These are phyloP conservation scores for Sclerotinia spermophila DNA, from an alignment of 2,329 filamentous ascomycete genomes.

Conservation along the genomic window DNA sequence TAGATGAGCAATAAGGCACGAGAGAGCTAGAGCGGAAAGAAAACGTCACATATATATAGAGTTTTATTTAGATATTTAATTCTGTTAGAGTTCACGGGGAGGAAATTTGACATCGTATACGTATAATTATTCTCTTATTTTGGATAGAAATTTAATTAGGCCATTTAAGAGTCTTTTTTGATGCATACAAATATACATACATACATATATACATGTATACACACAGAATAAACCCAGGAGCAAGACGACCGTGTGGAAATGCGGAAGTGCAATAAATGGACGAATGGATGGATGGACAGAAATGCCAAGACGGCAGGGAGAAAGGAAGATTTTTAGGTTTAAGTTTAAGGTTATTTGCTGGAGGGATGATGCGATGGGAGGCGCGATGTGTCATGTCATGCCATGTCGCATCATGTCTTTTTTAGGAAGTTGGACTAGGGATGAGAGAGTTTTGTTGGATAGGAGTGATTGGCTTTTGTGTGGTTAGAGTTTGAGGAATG, in stretches of 20 bases:
- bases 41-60: too few species aligned
- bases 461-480: background rate
- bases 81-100: too few species aligned
- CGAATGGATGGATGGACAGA: background rate
- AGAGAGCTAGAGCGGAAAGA: too few species aligned
- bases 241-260: background rate
- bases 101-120: too few species aligned
- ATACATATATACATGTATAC: too few species aligned
- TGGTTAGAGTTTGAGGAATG: background rate
- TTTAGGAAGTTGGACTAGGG: background rate
- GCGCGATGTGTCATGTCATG: background rate
- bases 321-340: constrained; percentile 8
- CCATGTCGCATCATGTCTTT: too few species aligned
- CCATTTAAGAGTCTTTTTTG: background rate
- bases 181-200: background rate
- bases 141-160: background rate
- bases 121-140: background rate
- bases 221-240: background rate
- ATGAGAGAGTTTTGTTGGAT: background rate
- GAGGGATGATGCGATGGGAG: background rate
- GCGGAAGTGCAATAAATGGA: background rate
- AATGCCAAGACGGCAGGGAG: constrained; percentile 1
- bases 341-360: constrained; percentile 3
- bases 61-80: too few species aligned
- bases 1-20: too few species aligned